These are phyloP conservation scores for Neofusicoccum umdonicola DNA, from an alignment of 2,329 filamentous ascomycete genomes.

Conservation along the genomic window DNA sequence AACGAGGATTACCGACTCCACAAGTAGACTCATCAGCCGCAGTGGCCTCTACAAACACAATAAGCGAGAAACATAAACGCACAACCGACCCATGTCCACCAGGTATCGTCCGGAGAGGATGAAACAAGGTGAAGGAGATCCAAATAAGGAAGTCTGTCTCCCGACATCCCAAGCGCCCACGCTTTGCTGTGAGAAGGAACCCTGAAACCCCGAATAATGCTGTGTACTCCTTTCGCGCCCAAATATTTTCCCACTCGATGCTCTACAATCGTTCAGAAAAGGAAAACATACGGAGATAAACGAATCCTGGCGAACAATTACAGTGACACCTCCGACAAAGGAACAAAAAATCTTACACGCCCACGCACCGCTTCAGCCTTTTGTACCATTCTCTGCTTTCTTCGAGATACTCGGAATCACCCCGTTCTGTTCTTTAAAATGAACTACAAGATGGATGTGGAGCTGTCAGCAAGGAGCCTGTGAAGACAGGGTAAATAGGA, in stretches of 20 bases:
- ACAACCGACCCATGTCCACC: no score
- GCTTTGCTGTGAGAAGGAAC: constrained; percentile 1
- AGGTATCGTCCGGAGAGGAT: not conserved
- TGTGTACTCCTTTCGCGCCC: not conserved
- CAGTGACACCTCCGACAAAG: no score
- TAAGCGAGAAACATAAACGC: not conserved
- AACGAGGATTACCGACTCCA: no score
- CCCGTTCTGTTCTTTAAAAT: no score
- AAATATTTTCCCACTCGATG: not conserved
- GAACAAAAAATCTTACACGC: no score
- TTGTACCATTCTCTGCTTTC: no score
- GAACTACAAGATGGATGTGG: no score
- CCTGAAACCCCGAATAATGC: not conserved
- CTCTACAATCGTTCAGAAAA: not conserved
- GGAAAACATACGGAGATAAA: not conserved
- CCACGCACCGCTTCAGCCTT: no score
- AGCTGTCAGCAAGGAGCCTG: no score
- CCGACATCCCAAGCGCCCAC: constrained; percentile 8
- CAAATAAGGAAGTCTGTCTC: not conserved
- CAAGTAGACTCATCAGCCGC: not conserved
- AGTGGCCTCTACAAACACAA: not conserved
- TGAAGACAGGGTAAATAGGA: no score
- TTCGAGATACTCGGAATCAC: no score
- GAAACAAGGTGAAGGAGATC: not conserved
- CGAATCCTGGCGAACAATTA: no score